phyloP scores from a whole-genome alignment of 2,329 filamentous ascomycete species.

The Endocalyx cinctus region DNA sequence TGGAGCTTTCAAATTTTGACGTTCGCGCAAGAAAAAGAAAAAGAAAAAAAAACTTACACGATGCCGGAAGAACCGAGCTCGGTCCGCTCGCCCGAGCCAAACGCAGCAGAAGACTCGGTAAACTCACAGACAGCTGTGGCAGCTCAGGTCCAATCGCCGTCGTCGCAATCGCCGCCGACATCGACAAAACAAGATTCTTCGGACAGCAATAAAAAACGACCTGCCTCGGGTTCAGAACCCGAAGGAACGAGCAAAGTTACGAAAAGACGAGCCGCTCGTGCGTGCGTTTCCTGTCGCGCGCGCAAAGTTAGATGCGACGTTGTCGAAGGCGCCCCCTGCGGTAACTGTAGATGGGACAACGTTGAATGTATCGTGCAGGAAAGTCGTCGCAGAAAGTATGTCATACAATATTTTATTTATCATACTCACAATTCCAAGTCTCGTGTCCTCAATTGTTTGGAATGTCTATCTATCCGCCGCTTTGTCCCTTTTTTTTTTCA shows the following conservation, averaged over 20 bases:
- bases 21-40: constrained; percentile 1
- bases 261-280: constrained; percentile 85
- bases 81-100: constrained; percentile 22
- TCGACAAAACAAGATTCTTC: no score
- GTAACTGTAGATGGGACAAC: constrained; percentile 78
- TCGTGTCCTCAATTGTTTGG: no score
- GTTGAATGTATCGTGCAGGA: constrained; percentile 74
- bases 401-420: constrained; percentile 28
- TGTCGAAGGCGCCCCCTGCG: constrained; percentile 81
- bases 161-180: constrained; percentile 12
- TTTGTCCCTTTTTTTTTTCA: background rate
- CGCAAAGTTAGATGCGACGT: constrained; percentile 94
- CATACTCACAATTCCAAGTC: constrained; percentile 5
- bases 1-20: no score
- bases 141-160: no score
- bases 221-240: constrained; percentile 25
- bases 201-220: constrained; percentile 30
- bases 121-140: no score
- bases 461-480: constrained; percentile 4
- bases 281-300: constrained; percentile 75
- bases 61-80: constrained; percentile 15
- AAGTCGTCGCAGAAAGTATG: constrained; percentile 82
- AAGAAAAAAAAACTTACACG: constrained; percentile 12
- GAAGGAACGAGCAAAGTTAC: constrained; percentile 43
- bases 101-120: no score